Base-by-base conservation (phyloP, 495 filamentous ascomycete species). In the Penicillium bovifimosum region DNA sequence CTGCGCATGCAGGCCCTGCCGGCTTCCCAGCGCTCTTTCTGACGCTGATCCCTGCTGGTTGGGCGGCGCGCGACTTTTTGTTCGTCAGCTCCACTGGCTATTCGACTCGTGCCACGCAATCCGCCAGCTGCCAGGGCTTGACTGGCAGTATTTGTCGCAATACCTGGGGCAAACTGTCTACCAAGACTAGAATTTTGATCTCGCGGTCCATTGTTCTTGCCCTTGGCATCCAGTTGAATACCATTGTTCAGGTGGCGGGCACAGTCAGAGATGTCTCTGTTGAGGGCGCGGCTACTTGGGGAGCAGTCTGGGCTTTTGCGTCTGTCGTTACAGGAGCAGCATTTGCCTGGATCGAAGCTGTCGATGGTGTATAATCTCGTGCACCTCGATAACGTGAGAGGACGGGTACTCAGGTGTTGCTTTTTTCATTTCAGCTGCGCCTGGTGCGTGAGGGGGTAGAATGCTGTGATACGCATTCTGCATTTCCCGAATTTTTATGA, bases 61-160 rank as follows among this genome's bases (percentile, higher is more conserved):
- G 79, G 52, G 86, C 87, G 1, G 83, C 84, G 20, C 76, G 79
- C 39, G 76, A 76, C 41, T 90, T 95, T 64, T 79, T 96, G 49
- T 91, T 95, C 62, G 83, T 82, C 27, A 88, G 83, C 54, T 81
- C 81, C 10, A 72, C 78, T 2, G 78, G 78, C 3, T 73, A 69
- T 18, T 61, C 60, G 13, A 64, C 71, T 6, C 50, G 62, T 11
- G 54, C 81, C 57, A 72, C 85, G 56, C 75, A 83, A 1, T 72
- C 66, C 28, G 76, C 80, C 75, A 26, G 80, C 66, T 16, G 69
- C 82, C 53, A 67, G 53, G 57, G 81, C 84, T 45, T 71, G 64
- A 56, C 83, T 76, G 69, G 85, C 80, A 61, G 61, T 80, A 39
- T 86, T 18, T 73, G 68, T 39, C 67, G 66, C 20, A 69, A 67